Conservation (phyloP, 2,329 filamentous ascomycete genomes). For the Calonectria hawksworthii region DNA sequence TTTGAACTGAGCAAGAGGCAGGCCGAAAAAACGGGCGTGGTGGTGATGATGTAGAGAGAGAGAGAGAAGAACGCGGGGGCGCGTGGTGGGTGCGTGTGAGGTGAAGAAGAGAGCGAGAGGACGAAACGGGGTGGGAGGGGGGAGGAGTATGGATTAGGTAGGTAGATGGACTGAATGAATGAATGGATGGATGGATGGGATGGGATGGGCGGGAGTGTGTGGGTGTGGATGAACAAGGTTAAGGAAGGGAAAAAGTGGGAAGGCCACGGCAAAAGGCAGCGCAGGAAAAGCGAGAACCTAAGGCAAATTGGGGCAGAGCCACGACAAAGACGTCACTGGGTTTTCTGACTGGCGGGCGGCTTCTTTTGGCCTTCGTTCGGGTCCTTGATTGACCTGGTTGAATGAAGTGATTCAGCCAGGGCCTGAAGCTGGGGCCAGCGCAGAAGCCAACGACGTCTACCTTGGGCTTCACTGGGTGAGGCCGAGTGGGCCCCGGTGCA, state of each 20-base stretch:
- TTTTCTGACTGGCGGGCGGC: neutral
- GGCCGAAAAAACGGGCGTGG: neutral
- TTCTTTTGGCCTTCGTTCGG: neutral
- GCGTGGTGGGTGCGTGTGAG: conserved; percentile 16
- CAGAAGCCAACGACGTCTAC: conserved; percentile 35
- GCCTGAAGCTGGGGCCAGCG: conserved; percentile 33
- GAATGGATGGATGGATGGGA: conserved; percentile 23
- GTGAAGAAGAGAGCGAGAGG: conserved; percentile 25
- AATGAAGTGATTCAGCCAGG: conserved; percentile 44
- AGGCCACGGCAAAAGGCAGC: conserved; percentile 5
- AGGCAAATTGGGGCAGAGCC: conserved; percentile 12
- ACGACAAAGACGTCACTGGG: conserved; percentile 9
- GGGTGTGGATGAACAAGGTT: conserved; percentile 25
- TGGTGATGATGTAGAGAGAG: neutral
- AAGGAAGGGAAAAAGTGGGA: conserved; percentile 17
- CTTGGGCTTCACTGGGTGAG: conserved; percentile 36
- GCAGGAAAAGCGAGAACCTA: neutral
- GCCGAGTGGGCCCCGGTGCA: conserved; percentile 42
- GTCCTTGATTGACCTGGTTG: conserved; percentile 30
- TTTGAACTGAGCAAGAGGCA: neutral
- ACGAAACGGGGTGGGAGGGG: conserved; percentile 33
- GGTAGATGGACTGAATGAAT: conserved; percentile 12
- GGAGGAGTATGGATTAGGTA: conserved; percentile 25
- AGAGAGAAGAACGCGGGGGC: conserved; percentile 19
- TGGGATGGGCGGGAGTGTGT: conserved; percentile 4